These are phyloP conservation scores for Cercophora newfieldiana DNA, from an alignment of 495 filamentous ascomycete species.

Conservation along the genomic window DNA sequence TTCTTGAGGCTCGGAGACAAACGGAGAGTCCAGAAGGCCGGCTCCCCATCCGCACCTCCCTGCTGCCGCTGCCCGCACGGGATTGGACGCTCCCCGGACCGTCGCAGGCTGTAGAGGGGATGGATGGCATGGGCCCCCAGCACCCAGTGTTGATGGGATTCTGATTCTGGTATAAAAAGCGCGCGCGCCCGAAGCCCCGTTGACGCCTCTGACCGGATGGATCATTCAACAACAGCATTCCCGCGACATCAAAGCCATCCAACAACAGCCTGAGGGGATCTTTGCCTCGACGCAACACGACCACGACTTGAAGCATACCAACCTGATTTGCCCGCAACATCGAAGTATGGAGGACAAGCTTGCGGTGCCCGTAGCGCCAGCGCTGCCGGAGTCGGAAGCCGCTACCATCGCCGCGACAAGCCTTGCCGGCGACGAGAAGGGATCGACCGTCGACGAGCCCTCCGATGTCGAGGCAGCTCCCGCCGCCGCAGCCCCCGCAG, in stretches of 20 bases:
- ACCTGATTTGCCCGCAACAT: neutral
- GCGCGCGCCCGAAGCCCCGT: neutral
- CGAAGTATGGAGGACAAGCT: constrained; percentile 25
- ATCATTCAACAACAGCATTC: neutral
- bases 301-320: too few relatives aligned
- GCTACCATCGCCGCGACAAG: constrained; percentile 36
- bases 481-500: neutral
- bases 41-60: neutral
- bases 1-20: neutral
- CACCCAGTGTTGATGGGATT: neutral
- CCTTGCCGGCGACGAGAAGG: constrained; percentile 33
- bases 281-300: too few relatives aligned
- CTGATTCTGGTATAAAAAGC: neutral
- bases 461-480: constrained; percentile 22
- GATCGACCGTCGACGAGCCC: constrained; percentile 15
- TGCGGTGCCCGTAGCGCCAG: neutral
- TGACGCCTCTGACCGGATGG: neutral
- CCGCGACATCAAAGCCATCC: neutral
- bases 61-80: neutral
- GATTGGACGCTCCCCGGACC: neutral
- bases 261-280: too few relatives aligned
- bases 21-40: neutral
- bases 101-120: neutral
- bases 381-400: constrained; percentile 26
- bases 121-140: neutral